Conservation (phyloP, 805 yeast genomes). For the Teunomyces aglyptinius region DNA sequence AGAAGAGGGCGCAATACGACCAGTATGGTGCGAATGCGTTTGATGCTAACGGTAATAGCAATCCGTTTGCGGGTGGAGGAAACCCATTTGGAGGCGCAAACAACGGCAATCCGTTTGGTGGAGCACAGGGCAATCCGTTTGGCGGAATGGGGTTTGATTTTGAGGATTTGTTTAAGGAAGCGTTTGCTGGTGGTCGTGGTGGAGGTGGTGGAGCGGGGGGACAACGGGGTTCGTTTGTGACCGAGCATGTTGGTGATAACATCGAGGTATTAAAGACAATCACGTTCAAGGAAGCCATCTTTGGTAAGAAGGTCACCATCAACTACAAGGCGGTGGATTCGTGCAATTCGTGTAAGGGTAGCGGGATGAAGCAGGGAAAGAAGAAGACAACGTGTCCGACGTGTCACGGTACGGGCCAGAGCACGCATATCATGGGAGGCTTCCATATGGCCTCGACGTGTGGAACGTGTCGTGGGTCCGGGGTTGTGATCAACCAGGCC, state of each 20-base stretch:
- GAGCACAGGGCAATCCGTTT: slow-evolving; percentile 42
- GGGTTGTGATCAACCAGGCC: slow-evolving; percentile 64
- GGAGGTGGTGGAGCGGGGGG: slow-evolving; percentile 39
- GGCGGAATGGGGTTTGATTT: slow-evolving; percentile 52
- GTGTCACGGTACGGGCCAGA: slow-evolving; percentile 93
- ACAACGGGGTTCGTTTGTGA: slow-evolving; percentile 50
- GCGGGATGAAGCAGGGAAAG: slow-evolving; percentile 78
- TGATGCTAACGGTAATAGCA: slow-evolving; percentile 55
- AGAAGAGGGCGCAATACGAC: slow-evolving; percentile 85
- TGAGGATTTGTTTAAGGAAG: slow-evolving; percentile 47
- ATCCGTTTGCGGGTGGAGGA: slow-evolving; percentile 39
- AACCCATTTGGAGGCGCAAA: slow-evolving; percentile 38
- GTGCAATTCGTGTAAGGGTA: slow-evolving; percentile 79
- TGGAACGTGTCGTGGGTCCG: slow-evolving; percentile 81
- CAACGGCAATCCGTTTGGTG: slow-evolving; percentile 29
- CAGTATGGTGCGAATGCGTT: slow-evolving; percentile 89
- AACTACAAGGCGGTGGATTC: slow-evolving; percentile 71
- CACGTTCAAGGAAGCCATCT: slow-evolving; percentile 81
- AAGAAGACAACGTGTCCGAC: slow-evolving; percentile 75
- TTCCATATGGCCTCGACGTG: slow-evolving; percentile 97
- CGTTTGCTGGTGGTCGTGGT: slow-evolving; percentile 40
- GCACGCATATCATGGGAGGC: slow-evolving; percentile 85
- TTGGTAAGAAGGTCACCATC: slow-evolving; percentile 67
- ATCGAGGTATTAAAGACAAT: slow-evolving; percentile 75
- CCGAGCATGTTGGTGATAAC: slow-evolving; percentile 86